phyloP scores from a whole-genome alignment of 108 stramenopile species.

The Nannochloropsis oceanica region DNA sequence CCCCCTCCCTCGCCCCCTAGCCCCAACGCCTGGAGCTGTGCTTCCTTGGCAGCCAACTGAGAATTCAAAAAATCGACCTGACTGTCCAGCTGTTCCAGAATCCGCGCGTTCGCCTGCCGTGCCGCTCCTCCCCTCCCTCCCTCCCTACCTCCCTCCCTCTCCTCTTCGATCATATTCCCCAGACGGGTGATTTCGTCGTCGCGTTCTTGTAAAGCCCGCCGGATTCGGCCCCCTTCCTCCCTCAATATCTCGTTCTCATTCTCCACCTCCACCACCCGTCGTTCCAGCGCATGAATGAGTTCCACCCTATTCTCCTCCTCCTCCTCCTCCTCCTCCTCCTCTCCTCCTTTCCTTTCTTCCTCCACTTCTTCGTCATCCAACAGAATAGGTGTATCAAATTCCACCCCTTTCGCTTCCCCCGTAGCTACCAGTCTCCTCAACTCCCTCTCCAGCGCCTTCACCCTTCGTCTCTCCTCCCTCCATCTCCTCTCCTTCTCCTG shows the following conservation, averaged over 20 bases:
- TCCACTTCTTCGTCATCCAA: neutral
- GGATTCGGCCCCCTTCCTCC: neutral
- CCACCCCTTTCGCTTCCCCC: too few relatives aligned
- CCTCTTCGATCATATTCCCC: neutral
- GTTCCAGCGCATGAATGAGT: neutral
- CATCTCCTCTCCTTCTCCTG: slow-evolving; percentile 2
- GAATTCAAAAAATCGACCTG: slow-evolving; percentile 44
- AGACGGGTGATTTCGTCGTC: neutral
- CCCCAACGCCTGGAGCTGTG: slow-evolving; percentile 7
- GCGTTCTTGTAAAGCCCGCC: neutral
- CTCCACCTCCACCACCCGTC: neutral
- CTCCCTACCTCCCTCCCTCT: neutral
- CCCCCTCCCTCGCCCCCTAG: neutral
- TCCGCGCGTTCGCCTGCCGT: slow-evolving; percentile 21
- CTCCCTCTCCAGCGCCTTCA: neutral
- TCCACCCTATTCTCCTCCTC: neutral
- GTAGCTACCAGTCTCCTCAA: neutral
- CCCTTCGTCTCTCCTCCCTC: neutral
- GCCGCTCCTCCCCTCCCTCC: neutral
- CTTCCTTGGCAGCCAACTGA: slow-evolving; percentile 34
- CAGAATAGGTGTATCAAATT: too few relatives aligned
- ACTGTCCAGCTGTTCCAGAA: slow-evolving; percentile 41
- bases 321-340: neutral
- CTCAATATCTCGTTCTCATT: neutral
- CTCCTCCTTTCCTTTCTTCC: neutral